phyloP scores from a whole-genome alignment of 176 grass and related monocot genomes.

The Hordeum vulgare region DNA sequence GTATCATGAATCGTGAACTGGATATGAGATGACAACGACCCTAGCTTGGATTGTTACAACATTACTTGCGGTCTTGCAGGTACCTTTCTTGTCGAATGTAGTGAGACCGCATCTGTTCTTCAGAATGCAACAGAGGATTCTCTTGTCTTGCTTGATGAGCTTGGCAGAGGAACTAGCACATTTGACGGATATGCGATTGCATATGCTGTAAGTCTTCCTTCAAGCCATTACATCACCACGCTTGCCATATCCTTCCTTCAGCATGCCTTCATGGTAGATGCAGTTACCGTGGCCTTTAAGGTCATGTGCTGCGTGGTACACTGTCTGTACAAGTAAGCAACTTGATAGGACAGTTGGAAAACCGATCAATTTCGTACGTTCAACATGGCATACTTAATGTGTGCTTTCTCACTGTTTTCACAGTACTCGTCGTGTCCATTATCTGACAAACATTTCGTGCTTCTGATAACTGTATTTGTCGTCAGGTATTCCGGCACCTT shows the following conservation, averaged over 20 bases:
- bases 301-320: neutral
- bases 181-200: slow-evolving; percentile 99
- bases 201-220: slow-evolving; percentile 61
- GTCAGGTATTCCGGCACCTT: slow-evolving; percentile 87
- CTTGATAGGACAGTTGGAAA: neutral
- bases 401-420: neutral
- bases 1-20: neutral
- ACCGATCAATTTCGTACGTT: neutral
- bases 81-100: slow-evolving; percentile 89
- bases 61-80: slow-evolving; percentile 37
- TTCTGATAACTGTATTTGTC: neutral
- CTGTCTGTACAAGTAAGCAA: neutral
- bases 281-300: neutral
- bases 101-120: slow-evolving; percentile 80
- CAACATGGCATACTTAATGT: neutral
- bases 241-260: neutral
- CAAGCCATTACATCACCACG: neutral
- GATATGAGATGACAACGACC: neutral
- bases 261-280: neutral
- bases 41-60: neutral
- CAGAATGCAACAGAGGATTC: slow-evolving; percentile 87
- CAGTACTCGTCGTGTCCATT: neutral
- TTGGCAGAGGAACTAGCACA: slow-evolving; percentile 97
- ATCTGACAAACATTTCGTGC: neutral
- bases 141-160: slow-evolving; percentile 94